Evolutionary conservation across 768 basidiomycete species (phyloP), one percentile per base, ranked within the genome.

Genomic region (Russula earlei): DNA sequence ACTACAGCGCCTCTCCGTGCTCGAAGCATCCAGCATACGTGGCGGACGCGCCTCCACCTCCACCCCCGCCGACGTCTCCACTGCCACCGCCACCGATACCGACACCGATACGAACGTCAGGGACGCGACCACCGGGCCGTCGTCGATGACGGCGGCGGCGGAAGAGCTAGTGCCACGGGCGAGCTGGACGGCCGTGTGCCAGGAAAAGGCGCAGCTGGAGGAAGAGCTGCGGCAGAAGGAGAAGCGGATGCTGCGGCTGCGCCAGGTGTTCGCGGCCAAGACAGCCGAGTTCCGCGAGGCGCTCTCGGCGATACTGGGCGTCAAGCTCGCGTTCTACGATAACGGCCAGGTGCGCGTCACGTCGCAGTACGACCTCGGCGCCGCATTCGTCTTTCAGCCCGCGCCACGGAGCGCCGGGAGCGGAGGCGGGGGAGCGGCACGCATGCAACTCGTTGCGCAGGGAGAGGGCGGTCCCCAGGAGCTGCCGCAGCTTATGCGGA

Each of bases 331-430:
- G 1, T 96, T 97, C 67, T 89, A 89, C 65, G 88, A 87, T 15
- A 91, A 91, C 49, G 94, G 93, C 0, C 83, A 91, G 62, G 85
- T 97, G 47, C 79, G 89, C 20, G 83, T 96, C 58, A 94, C 92
- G 5, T 87, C 86, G n/a, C 78, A 90, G 63, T 97, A 86, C 71
- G 93, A 96, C 60, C 80, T 90, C 6, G 79, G 79, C 51, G 87
- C 91, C 27, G 84, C 87, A 46, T 94, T 96, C 66, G 87, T 92
- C 29, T 91, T 99, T 68, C 83, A 84, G 66, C 85, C 87, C 1
- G 45, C 67, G 12, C 34, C 34, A 14, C 34, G 34, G 11, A 36
- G 34, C 67, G 2, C 73, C 69, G 25, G 75, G 1, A 44, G 44
- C 0, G 14, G n/a, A 0, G 56, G 58, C 1, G 60, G 56, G 1